Base-by-base conservation (phyloP, 768 basidiomycete species). In the Mycena venus region DNA sequence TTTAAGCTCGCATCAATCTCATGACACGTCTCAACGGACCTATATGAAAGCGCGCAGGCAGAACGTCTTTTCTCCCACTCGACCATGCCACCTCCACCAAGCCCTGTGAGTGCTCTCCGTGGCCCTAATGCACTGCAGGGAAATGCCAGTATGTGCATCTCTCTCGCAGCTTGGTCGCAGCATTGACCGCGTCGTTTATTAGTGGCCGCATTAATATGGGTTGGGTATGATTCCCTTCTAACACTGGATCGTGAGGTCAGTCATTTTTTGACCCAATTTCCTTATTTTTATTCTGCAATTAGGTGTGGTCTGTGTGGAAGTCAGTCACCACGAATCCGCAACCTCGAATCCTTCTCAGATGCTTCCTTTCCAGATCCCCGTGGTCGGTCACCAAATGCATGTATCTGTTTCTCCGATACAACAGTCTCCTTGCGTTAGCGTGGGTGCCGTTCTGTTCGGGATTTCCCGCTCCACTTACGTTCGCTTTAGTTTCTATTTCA, bases 221-320 rank as follows among this genome's bases (percentile, higher is more conserved):
- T 71, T 1, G 40, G 5, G 19, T 71, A 71, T 36, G 70, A 71
- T 63, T 38, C 27, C 38, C 1, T 40, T 34, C 36, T 64, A 29
- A 58, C 36, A 4, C n/a, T 71, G 38, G 70, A 64, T 25, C 62
- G 70, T 23, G 70, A 71, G 70, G 70, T 71, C 15, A 8, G 62
- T 64, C 12, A n/a, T 15, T n/a, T 6, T 25, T 59, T 1, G 4
- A n/a, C 15, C 10, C 27, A n/a, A 5, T 51, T 36, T 31, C 4
- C 53, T 2, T 70, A 15, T 47, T 29, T 51, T 51, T 11, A 61
- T 27, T 38, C 42, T 27, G 0, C 31, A n/a, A 25, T 23, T 38
- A 71, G 70, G 47, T 71, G 15, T n/a, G 4, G 62, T 56, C 51
- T 6, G 62, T 71, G 17, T 71, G 62, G 70, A 71, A 40, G 70